These are phyloP conservation scores for Avena sativa DNA, from an alignment of 176 grass and related monocot genomes.

Conservation along the genomic window DNA sequence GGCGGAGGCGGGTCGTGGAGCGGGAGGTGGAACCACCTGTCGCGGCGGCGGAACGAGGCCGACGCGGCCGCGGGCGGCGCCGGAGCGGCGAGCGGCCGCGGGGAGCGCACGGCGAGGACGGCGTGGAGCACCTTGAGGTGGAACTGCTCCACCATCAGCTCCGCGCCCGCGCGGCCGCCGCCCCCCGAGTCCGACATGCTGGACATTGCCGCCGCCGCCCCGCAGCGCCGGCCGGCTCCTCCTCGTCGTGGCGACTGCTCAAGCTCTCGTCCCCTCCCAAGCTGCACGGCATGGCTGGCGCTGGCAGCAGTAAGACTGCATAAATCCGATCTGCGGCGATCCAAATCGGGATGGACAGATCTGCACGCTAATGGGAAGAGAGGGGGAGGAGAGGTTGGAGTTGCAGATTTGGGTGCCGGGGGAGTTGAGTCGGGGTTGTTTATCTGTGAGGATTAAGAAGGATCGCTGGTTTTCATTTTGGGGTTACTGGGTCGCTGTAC, in stretches of 20 bases:
- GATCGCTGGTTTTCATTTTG: neutral
- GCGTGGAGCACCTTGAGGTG: slow-evolving; percentile 86
- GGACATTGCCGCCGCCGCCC: slow-evolving; percentile 48
- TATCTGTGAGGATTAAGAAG: slow-evolving; percentile 51
- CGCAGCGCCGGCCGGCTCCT: neutral
- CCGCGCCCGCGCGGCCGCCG: slow-evolving; percentile 53
- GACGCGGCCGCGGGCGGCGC: slow-evolving; percentile 7
- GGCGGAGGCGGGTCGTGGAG: slow-evolving; percentile 65
- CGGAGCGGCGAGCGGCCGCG: slow-evolving; percentile 46
- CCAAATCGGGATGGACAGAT: slow-evolving; percentile 42
- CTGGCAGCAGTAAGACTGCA: slow-evolving; percentile 55
- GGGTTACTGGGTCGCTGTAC: slow-evolving; percentile 49
- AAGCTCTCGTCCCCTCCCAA: slow-evolving; percentile 32
- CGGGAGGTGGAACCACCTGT: slow-evolving; percentile 80
- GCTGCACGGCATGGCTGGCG: slow-evolving; percentile 58
- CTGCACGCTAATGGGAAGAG: slow-evolving; percentile 37
- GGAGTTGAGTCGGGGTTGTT: slow-evolving; percentile 30
- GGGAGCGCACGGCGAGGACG: slow-evolving; percentile 71
- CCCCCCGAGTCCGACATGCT: slow-evolving; percentile 61
- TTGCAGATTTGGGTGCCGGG: slow-evolving; percentile 42
- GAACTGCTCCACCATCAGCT: slow-evolving; percentile 88
- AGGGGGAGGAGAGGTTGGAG: slow-evolving; percentile 18
- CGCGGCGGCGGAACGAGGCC: slow-evolving; percentile 48
- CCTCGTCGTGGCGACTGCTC: slow-evolving; percentile 17
- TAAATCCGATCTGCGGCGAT: slow-evolving; percentile 55